Percentiles rank a stretch among this genome's conserved stretches.
Evolutionary conservation across 140 eudicot genomes (phyloP).

Genomic region (Cichorium intybus): DNA sequence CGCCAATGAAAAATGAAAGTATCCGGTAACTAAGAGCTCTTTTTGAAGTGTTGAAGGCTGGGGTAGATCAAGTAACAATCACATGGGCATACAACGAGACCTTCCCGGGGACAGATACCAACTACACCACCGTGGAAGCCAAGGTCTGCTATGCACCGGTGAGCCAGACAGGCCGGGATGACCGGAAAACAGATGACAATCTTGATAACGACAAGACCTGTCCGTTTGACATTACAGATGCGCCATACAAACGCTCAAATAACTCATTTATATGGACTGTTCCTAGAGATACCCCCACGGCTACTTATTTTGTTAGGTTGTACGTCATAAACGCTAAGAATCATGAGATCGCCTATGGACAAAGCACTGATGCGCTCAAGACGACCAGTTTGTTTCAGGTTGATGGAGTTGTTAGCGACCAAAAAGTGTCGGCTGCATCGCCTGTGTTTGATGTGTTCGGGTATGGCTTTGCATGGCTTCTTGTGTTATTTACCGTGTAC

Average conservation of each 20-base stretch:
- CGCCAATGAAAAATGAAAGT: background rate
- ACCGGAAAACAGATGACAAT: conserved; percentile 53
- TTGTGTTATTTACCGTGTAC: conserved; percentile 18
- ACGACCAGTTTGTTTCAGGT: conserved; percentile 40
- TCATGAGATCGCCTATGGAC: conserved; percentile 47
- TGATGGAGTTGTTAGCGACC: conserved; percentile 43
- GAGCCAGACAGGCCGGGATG: conserved; percentile 57
- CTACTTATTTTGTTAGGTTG: conserved; percentile 58
- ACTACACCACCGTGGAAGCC: conserved; percentile 50
- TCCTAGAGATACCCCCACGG: conserved; percentile 39
- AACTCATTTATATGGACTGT: conserved; percentile 37
- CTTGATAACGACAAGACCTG: conserved; percentile 53
- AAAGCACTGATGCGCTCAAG: conserved; percentile 44
- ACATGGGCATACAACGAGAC: conserved; percentile 50
- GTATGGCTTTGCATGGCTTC: conserved; percentile 17
- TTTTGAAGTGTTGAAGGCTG: conserved; percentile 43
- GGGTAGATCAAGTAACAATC: conserved; percentile 43
- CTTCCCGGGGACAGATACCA: conserved; percentile 38
- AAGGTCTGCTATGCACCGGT: conserved; percentile 63
- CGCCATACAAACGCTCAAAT: conserved; percentile 38
- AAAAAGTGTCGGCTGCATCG: conserved; percentile 27
- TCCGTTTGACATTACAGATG: conserved; percentile 33
- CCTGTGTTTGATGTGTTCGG: conserved; percentile 2
- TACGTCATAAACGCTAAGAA: conserved; percentile 35
- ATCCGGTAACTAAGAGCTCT: background rate